These are phyloP conservation scores for Pleurotus citrinopileatus DNA, from an alignment of 768 basidiomycete genomes.

Conservation along the genomic window DNA sequence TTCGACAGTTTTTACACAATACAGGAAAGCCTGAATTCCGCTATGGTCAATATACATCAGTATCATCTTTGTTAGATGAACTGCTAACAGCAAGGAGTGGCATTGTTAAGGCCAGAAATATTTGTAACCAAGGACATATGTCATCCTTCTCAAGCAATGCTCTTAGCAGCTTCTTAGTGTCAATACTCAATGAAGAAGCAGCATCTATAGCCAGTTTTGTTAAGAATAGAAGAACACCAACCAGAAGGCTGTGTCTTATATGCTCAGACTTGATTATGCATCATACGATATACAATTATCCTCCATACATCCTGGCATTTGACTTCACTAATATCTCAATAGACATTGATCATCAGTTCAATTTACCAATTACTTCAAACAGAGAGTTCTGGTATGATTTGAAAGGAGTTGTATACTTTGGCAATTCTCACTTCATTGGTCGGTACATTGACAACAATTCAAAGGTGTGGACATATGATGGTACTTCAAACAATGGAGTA, in stretches of 20 bases:
- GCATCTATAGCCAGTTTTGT: no score
- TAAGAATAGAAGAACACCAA: no score
- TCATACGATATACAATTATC: no score
- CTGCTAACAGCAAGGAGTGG: constrained; percentile 15
- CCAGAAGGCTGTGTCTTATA: no score
- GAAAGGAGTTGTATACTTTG: background rate
- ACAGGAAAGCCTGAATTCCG: background rate
- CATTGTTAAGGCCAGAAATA: background rate
- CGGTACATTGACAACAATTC: background rate
- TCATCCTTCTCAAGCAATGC: no score
- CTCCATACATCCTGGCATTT: no score
- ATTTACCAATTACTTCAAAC: background rate
- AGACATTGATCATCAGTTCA: background rate
- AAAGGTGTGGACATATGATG: no score
- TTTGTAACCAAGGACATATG: no score
- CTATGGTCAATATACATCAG: background rate
- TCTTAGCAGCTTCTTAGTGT: no score
- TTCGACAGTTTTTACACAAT: background rate
- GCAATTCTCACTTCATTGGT: background rate
- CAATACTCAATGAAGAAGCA: no score
- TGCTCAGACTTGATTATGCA: no score
- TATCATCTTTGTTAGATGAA: background rate
- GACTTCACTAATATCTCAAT: background rate
- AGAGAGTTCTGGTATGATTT: background rate
- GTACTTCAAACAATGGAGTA: no score